phyloP scores from a whole-genome alignment of 768 basidiomycete genomes.

The Cystobasidium tubakii region DNA sequence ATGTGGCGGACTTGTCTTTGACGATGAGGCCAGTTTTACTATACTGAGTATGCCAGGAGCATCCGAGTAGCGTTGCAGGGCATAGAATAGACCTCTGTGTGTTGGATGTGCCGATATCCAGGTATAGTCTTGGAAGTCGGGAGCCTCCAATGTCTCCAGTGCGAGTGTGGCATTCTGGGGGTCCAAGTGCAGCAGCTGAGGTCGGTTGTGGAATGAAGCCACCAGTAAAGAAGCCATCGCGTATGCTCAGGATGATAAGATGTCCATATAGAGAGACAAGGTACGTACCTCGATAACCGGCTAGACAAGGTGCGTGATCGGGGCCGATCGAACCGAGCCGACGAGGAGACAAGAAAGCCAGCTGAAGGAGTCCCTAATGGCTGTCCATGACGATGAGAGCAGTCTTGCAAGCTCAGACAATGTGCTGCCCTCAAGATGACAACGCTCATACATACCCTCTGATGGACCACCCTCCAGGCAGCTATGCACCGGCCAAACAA shows the following conservation, averaged over 20 bases:
- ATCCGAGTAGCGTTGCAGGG: not conserved
- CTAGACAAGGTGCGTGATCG: not conserved
- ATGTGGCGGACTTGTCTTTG: not conserved
- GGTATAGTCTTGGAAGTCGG: slow-evolving; percentile 15
- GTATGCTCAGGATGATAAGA: too few relatives aligned
- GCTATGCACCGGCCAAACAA: too few relatives aligned
- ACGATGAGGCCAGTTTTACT: not conserved
- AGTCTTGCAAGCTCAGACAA: too few relatives aligned
- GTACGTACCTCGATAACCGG: not conserved
- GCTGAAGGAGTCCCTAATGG: too few relatives aligned
- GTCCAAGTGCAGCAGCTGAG: slow-evolving; percentile 23
- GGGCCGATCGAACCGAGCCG: not conserved
- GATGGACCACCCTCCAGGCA: too few relatives aligned
- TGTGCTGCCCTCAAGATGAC: too few relatives aligned
- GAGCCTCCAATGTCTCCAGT: not conserved
- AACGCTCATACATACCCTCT: too few relatives aligned
- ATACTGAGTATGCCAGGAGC: not conserved
- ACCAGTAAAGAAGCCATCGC: not conserved
- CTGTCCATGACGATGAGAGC: not conserved
- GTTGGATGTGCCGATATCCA: slow-evolving; percentile 25
- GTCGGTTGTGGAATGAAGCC: slow-evolving; percentile 13
- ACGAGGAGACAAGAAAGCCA: not conserved
- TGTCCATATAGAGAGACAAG: too few relatives aligned
- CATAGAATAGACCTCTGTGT: slow-evolving; percentile 24
- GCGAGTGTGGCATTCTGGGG: not conserved